phyloP scores from a whole-genome alignment of 1,284 basidiomycete genomes.

The Hemileia vastatrix region DNA sequence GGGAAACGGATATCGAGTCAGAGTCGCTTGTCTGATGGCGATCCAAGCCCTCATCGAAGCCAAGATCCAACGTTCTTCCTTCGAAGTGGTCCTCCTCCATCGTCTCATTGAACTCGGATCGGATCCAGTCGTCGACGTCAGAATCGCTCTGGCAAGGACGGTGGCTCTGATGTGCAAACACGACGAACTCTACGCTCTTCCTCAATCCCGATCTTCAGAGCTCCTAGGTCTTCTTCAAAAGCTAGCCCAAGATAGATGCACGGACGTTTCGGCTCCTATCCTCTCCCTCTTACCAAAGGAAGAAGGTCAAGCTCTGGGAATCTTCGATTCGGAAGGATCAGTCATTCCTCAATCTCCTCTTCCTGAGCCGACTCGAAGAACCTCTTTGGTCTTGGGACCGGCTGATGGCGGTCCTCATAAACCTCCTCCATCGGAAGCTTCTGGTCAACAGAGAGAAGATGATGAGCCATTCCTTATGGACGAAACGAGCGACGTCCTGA shows the following conservation, averaged over 20 bases:
- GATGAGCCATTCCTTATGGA: conserved; percentile 26
- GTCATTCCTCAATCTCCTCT: background rate
- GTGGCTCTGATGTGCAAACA: conserved; percentile 53
- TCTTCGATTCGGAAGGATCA: background rate
- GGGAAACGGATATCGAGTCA: conserved; percentile 37
- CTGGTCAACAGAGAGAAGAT: background rate
- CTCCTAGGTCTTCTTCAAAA: conserved; percentile 32
- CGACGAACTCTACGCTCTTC: conserved; percentile 37
- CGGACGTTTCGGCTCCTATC: conserved; percentile 34
- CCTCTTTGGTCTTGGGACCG: conserved; percentile 36
- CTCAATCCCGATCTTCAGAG: conserved; percentile 31
- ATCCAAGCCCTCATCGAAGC: conserved; percentile 32
- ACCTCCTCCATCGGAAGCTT: background rate
- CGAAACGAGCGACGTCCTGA: conserved; percentile 17
- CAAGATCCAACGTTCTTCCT: conserved; percentile 40
- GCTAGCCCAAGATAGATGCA: conserved; percentile 30
- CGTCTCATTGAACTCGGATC: conserved; percentile 54
- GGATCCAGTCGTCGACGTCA: conserved; percentile 73
- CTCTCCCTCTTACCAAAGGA: too few species aligned
- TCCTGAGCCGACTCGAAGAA: background rate
- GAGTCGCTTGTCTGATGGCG: conserved; percentile 35
- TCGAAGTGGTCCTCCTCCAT: conserved; percentile 57
- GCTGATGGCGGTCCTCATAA: conserved; percentile 29
- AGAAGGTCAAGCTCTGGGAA: conserved; percentile 7
- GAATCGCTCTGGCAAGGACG: conserved; percentile 69